Evolutionary conservation across 2,329 filamentous ascomycete species (phyloP), one percentile per base, ranked within the genome.

Genomic region (Sporothrix protearum): DNA sequence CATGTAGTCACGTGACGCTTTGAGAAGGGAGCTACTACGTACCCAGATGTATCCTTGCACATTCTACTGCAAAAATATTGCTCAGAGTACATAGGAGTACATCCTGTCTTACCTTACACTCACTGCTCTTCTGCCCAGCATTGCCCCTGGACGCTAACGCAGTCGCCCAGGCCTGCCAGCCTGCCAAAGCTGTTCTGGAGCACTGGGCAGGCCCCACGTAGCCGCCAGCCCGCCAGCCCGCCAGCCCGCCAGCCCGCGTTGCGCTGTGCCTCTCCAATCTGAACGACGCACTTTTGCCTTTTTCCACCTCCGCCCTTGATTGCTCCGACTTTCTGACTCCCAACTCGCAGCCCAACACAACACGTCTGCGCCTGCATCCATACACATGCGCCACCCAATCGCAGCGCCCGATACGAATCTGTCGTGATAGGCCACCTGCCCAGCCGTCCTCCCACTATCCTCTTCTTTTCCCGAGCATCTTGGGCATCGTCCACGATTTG

Each of bases 131-230:
- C n/a, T 45, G n/a, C 22, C 36, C n/a, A 64, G 25, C 25, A 7
- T 33, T 36, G 30, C 3, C 47, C 64, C 47, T 28, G 12, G 66
- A 30, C 66, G 66, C 66, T 68, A 57, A 68, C 49, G 47, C 47
- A 55, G 8, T 39, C 33, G 19, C 57, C 33, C 12, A 45, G 49
- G 28, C 42, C 42, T 47, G 42, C 42, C 42, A 19, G 3, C 28
- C 14, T 30, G 45, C 68, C 33, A 49, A 36, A 30, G 25, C 19
- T n/a, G 19, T 10, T 63, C 25, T 69, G 33, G 16, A 73, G 69
- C 71, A 71, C 69, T 72, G 55, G 59, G 28, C 42, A 57, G 45
- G 70, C 73, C 73, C 73, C 73, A 74, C 73, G 73, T 74, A 73
- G 59, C 30, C 39, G 47, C 67, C 59, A 47, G 57, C 28, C 66